Percentiles rank a stretch among this genome's conserved stretches.
Conservation (phyloP, 2,329 filamentous ascomycete species). For the Diaporthe aspalathi region DNA sequence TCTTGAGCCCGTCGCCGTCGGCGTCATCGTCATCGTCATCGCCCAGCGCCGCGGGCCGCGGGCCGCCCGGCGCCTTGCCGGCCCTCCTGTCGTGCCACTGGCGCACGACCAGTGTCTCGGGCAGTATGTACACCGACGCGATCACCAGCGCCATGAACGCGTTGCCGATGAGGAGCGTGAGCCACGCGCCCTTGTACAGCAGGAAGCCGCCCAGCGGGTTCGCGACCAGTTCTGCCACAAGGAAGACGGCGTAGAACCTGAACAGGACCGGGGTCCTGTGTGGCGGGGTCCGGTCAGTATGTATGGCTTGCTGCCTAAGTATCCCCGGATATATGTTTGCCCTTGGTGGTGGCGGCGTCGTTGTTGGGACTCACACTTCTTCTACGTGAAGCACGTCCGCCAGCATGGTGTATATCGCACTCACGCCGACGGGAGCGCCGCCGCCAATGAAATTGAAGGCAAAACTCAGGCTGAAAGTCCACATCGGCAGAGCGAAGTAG, state of each 20-base stretch:
- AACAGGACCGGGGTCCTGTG: conserved; percentile 55
- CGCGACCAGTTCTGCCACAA: conserved; percentile 53
- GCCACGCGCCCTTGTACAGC: conserved; percentile 54
- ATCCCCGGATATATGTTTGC: too few relatives aligned
- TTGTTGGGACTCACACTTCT: conserved; percentile 39
- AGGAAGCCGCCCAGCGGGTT: conserved; percentile 56
- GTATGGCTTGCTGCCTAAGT: neutral
- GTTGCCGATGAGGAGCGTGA: conserved; percentile 52
- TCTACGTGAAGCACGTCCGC: conserved; percentile 56
- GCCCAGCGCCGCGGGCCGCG: neutral
- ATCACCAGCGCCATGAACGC: conserved; percentile 47
- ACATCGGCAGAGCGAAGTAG: conserved; percentile 47
- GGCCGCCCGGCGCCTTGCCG: neutral
- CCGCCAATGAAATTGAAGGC: conserved; percentile 56
- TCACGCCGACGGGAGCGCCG: conserved; percentile 51
- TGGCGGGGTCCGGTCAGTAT: conserved; percentile 23
- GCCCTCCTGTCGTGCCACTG: conserved; percentile 45
- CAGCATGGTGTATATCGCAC: conserved; percentile 59
- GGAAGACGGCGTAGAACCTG: conserved; percentile 50
- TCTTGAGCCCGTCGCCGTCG: conserved; percentile 24
- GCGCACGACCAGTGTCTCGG: conserved; percentile 56
- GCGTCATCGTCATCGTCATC: neutral
- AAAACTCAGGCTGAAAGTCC: conserved; percentile 54
- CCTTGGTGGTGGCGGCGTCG: too few relatives aligned
- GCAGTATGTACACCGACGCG: conserved; percentile 49